Evolutionary conservation across 2,329 filamentous ascomycete genomes (phyloP).

Genomic region (Cytospora piceicola): DNA sequence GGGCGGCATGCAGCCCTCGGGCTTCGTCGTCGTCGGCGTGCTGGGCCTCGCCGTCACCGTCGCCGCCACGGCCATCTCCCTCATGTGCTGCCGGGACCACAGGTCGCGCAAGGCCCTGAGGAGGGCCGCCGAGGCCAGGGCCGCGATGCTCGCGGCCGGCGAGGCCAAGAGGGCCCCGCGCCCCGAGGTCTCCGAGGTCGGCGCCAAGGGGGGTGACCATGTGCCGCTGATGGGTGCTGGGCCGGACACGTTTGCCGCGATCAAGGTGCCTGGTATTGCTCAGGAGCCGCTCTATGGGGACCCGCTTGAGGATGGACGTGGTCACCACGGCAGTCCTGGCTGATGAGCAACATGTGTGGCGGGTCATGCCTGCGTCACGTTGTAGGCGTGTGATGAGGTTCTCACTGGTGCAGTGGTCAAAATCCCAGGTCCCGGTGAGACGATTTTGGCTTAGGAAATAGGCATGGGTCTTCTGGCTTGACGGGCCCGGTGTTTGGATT

Average conservation of each 20-base stretch:
- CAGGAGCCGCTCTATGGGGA: background rate
- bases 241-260: background rate
- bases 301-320: background rate
- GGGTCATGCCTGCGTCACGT: no score
- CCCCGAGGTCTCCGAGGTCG: background rate
- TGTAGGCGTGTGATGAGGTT: background rate
- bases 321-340: background rate
- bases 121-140: conserved; percentile 54
- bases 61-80: conserved; percentile 48
- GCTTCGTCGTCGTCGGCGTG: conserved; percentile 53
- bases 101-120: conserved; percentile 47
- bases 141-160: conserved; percentile 28
- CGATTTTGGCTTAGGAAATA: background rate
- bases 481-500: background rate
- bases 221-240: conserved; percentile 5
- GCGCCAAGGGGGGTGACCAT: background rate
- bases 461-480: background rate
- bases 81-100: conserved; percentile 57
- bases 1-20: conserved; percentile 47
- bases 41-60: conserved; percentile 48
- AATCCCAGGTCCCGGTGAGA: no score
- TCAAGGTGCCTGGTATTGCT: background rate
- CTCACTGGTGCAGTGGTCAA: background rate
- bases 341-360: background rate
- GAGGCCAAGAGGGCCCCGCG: conserved; percentile 7